Evolutionary conservation across 306 rosid genomes (phyloP).

Genomic region (Cicer pinnatifidum): DNA sequence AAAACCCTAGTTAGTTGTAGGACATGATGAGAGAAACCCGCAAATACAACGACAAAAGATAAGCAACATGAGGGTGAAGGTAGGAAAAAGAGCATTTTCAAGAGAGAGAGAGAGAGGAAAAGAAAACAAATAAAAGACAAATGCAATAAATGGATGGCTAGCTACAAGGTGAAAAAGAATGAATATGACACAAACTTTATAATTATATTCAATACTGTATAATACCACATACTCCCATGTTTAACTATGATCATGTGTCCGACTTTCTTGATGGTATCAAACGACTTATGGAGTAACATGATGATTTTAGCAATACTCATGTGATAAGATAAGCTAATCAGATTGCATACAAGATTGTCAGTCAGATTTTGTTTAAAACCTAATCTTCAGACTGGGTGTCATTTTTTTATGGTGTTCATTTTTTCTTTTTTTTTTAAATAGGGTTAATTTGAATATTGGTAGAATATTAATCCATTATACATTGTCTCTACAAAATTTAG

Average conservation of each 20-base stretch:
- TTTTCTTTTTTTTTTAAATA: too few species aligned
- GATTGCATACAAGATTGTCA: too few species aligned
- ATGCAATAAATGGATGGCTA: slow-evolving; percentile 49
- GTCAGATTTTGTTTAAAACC: too few species aligned
- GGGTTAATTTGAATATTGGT: too few species aligned
- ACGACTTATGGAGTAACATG: too few species aligned
- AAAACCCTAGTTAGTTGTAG: slow-evolving; percentile 77
- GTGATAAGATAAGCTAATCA: too few species aligned
- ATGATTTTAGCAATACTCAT: too few species aligned
- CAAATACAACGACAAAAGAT: slow-evolving; percentile 57
- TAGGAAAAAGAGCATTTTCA: slow-evolving; percentile 55
- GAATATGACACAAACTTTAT: slow-evolving; percentile 48
- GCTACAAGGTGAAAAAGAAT: slow-evolving; percentile 36
- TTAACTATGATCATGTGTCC: slow-evolving; percentile 34
- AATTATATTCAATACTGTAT: slow-evolving; percentile 44
- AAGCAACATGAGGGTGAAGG: slow-evolving; percentile 50
- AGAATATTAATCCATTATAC: too few species aligned
- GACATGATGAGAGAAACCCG: slow-evolving; percentile 55
- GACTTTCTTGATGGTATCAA: neutral
- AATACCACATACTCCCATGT: slow-evolving; percentile 19
- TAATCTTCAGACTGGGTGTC: too few species aligned
- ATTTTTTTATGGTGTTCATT: too few species aligned
- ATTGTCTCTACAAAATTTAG: too few species aligned
- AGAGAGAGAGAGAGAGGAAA: slow-evolving; percentile 46
- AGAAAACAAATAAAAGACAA: slow-evolving; percentile 52